Evolutionary conservation across 306 rosid species (phyloP), one percentile per base, ranked within the genome.

Genomic region (Prinsepia uniflora): DNA sequence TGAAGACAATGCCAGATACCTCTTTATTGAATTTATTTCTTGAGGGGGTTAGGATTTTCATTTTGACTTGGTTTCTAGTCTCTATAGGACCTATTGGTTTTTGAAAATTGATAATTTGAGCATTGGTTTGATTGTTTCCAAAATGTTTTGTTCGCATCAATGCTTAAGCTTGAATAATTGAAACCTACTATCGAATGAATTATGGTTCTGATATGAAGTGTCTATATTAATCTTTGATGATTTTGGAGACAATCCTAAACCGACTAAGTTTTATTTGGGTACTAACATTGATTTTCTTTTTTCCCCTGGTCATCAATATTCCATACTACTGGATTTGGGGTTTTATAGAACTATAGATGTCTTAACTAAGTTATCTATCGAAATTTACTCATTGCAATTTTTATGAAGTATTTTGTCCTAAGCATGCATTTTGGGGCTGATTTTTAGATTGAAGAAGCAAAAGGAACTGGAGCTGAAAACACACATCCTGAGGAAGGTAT

Each of bases 401-500:
- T 30, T 30, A 30, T 30, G 36, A 30, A 30, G 4, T 30, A 3
- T 30, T 30, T 30, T 30, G 36, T 30, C 36, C 36, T 30, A 30
- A 30, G 36, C 36, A 30, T 30, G 4, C 36, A 30, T 30, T 30
- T 65, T 13, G 39, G 18, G 13, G 39, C 54, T 84, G 53, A 17
- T 67, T 83, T 24, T 80, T 85, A 93, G 96, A 80, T 75, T 66
- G 89, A 83, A 69, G 79, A 77, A 85, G 69, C 73, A 74, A 76
- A 75, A 72, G 34, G 22, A 55, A 77, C 36, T 67, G 82, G 64
- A 71, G 83, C 42, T 74, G 82, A 72, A 71, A 87, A 73, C 76
- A 65, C 58, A 54, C 70, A 67, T 69, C 64, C 77, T 20, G 73
- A 68, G 60, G 74, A 85, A 85, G 96, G 91, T 88, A 66, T 76